Conservation (phyloP, 805 yeast genomes). For the Cyberlindnera nakhonratchasimensis region DNA sequence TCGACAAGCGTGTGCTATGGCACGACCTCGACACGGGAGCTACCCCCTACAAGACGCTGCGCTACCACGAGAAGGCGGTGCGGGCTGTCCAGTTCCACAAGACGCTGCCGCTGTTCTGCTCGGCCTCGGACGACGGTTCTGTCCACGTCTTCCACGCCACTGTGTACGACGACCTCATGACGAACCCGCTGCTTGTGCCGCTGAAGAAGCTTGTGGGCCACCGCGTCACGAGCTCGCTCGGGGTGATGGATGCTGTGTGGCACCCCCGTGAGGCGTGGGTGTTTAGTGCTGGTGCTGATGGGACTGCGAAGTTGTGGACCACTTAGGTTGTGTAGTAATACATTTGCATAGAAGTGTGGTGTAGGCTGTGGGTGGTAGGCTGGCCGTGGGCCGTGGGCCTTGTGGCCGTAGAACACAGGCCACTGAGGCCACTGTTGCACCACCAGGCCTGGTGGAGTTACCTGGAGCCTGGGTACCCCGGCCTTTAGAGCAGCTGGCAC, state of each 20-base stretch:
- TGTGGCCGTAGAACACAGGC: too few species aligned
- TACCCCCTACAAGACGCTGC: conserved; percentile 91
- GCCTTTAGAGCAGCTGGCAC: too few species aligned
- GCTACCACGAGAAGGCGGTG: conserved; percentile 95
- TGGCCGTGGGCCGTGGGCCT: too few species aligned
- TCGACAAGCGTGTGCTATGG: conserved; percentile 94
- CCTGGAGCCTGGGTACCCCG: too few species aligned
- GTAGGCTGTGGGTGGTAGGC: not conserved
- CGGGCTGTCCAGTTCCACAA: conserved; percentile 85
- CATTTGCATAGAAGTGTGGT: not conserved
- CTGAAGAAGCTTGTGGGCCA: conserved; percentile 93
- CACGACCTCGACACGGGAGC: conserved; percentile 87
- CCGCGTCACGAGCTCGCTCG: conserved; percentile 70
- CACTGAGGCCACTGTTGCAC: too few species aligned
- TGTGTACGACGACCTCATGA: conserved; percentile 92
- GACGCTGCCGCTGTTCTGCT: conserved; percentile 84
- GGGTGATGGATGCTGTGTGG: conserved; percentile 87
- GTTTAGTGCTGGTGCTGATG: conserved; percentile 96
- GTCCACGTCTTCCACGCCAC: conserved; percentile 95
- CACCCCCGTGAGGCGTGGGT: conserved; percentile 99
- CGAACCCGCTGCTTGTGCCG: conserved; percentile 94
- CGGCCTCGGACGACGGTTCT: conserved; percentile 92
- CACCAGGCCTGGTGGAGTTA: too few species aligned
- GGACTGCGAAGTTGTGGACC: conserved; percentile 95
- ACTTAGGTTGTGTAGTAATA: conserved; percentile 38